These are phyloP conservation scores for Sphaerulina vaccinii DNA, from an alignment of 2,329 filamentous ascomycete genomes.

Conservation along the genomic window DNA sequence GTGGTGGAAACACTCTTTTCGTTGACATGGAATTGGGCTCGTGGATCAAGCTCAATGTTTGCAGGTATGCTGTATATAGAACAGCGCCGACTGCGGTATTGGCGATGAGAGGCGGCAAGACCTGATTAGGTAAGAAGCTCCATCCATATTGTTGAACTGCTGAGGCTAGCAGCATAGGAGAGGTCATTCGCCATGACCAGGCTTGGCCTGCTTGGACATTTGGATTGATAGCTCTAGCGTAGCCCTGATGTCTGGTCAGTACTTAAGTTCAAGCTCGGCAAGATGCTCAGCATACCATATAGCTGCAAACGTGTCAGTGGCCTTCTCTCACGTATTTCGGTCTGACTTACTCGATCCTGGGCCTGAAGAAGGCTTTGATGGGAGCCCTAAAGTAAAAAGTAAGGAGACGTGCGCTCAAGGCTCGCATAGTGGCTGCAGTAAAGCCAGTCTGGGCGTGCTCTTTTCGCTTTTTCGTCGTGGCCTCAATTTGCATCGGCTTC, in stretches of 20 bases:
- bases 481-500: slow-evolving; percentile 9
- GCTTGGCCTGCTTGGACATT: slow-evolving; percentile 47
- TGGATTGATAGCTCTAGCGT: slow-evolving; percentile 63
- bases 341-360: slow-evolving; percentile 75
- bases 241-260: slow-evolving; percentile 46
- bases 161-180: slow-evolving; percentile 66
- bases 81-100: slow-evolving; percentile 73
- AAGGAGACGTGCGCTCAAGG: slow-evolving; percentile 76
- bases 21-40: slow-evolving; percentile 61
- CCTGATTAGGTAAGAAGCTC: slow-evolving; percentile 71
- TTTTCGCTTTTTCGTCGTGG: slow-evolving; percentile 47
- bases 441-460: slow-evolving; percentile 67
- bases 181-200: slow-evolving; percentile 66
- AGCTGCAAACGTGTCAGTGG: slow-evolving; percentile 39
- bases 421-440: slow-evolving; percentile 81
- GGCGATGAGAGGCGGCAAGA: slow-evolving; percentile 72
- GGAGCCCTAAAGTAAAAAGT: slow-evolving; percentile 91
- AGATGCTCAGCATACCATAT: slow-evolving; percentile 45
- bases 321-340: not conserved
- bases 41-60: slow-evolving; percentile 65
- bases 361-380: slow-evolving; percentile 88
- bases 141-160: slow-evolving; percentile 70
- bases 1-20: slow-evolving; percentile 69
- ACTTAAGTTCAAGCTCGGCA: not conserved
- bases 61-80: slow-evolving; percentile 73